phyloP scores from a whole-genome alignment of 1,284 basidiomycete genomes.

The Uromyces viciae-fabae region DNA sequence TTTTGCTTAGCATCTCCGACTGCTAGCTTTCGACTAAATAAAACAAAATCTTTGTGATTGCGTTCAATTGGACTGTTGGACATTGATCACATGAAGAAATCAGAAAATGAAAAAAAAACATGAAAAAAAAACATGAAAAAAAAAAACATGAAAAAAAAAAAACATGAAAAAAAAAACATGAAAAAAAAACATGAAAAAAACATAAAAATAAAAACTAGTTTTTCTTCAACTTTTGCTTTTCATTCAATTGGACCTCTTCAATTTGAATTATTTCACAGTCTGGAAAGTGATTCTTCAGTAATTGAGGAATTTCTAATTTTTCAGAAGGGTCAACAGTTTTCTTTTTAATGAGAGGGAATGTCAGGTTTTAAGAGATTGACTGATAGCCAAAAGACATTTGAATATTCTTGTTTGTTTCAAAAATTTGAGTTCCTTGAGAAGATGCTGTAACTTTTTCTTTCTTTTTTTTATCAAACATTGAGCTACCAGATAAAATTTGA shows the following conservation, averaged over 20 bases:
- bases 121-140: too few species aligned
- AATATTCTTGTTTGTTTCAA: background rate
- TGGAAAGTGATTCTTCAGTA: background rate
- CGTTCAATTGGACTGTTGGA: too few species aligned
- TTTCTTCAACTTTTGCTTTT: background rate
- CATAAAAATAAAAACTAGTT: conserved; percentile 1
- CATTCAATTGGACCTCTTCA: background rate
- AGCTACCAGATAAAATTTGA: background rate
- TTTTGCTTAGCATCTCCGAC: too few species aligned
- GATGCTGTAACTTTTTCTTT: background rate
- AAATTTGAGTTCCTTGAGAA: background rate
- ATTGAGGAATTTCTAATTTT: background rate
- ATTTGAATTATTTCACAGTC: background rate
- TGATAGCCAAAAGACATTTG: conserved; percentile 5
- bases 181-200: background rate
- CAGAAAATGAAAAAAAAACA: too few species aligned
- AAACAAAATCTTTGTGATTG: too few species aligned
- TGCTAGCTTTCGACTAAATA: too few species aligned
- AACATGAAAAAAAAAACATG: too few species aligned
- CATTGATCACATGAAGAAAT: too few species aligned
- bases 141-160: too few species aligned
- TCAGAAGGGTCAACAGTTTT: background rate
- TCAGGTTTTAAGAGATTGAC: background rate
- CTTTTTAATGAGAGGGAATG: background rate
- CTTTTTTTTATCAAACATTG: background rate